A percentile compares a stretch with the other conserved stretches of the same genome.
phyloP scores from a whole-genome alignment of 768 basidiomycete species.

The Cystofilobasidium bisporidii region DNA sequence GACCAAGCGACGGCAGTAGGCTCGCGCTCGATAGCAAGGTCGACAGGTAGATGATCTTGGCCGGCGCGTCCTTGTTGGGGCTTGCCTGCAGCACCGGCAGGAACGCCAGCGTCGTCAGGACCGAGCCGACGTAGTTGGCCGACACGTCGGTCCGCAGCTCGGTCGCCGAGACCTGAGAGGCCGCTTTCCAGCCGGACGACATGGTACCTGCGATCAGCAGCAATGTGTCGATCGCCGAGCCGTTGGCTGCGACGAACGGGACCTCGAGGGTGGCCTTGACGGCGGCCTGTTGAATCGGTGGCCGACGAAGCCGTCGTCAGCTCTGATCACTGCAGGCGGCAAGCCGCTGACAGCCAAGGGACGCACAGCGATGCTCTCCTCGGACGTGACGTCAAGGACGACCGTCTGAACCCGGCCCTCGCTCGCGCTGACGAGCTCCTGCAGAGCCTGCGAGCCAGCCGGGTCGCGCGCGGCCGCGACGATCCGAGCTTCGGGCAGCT shows the following conservation, averaged over 20 bases:
- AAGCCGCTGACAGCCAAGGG: too few species aligned
- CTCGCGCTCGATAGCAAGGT: neutral
- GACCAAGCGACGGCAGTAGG: neutral
- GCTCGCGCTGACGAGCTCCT: neutral
- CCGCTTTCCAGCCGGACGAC: neutral
- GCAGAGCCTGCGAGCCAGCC: neutral
- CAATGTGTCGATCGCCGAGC: neutral
- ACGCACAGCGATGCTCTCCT: conserved; percentile 4
- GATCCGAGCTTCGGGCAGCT: neutral
- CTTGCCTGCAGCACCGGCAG: neutral
- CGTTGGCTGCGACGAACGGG: conserved; percentile 5
- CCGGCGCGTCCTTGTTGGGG: neutral
- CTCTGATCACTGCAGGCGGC: too few species aligned
- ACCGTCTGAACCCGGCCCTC: neutral
- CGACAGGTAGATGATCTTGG: conserved; percentile 1
- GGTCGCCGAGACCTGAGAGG: neutral
- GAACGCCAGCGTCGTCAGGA: neutral
- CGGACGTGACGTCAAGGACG: neutral
- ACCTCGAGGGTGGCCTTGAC: conserved; percentile 3
- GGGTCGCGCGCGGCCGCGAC: conserved; percentile 12
- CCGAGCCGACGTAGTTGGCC: neutral
- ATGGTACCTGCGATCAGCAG: conserved; percentile 2
- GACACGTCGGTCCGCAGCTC: neutral
- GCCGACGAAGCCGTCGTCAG: too few species aligned
- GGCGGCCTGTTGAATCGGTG: neutral